Percentiles rank a stretch among this genome's conserved stretches.
phyloP scores from a whole-genome alignment of 2,329 filamentous ascomycete species.

The Fusarium decemcellulare region DNA sequence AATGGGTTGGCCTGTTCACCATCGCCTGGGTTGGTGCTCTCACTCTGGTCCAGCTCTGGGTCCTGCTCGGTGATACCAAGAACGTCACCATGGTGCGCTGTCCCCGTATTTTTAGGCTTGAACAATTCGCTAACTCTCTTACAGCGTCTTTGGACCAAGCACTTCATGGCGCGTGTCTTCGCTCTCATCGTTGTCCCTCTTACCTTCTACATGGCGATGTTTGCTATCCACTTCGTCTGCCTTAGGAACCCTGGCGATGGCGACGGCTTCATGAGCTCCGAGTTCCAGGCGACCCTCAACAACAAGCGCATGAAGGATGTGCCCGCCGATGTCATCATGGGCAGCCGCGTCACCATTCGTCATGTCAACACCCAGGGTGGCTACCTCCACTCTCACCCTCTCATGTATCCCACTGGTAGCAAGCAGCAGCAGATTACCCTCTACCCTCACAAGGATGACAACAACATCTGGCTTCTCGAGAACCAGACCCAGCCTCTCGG shows the following conservation, averaged over 20 bases:
- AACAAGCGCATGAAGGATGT: constrained; percentile 97
- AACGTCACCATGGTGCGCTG: constrained; percentile 79
- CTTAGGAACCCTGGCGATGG: constrained; percentile 96
- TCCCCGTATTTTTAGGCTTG: constrained; percentile 36
- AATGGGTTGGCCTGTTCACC: constrained; percentile 99
- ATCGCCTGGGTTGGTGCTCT: constrained; percentile 97
- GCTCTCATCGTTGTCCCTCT: constrained; percentile 91
- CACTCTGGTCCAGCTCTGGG: constrained; percentile 94
- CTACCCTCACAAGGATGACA: constrained; percentile 99
- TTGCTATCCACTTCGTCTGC: constrained; percentile 95
- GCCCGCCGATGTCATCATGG: constrained; percentile 90
- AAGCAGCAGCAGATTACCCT: constrained; percentile 99
- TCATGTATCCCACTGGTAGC: constrained; percentile 98
- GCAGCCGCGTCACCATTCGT: constrained; percentile 87
- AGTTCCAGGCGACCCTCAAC: constrained; percentile 98
- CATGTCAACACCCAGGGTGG: constrained; percentile 98
- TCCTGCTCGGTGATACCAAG: constrained; percentile 89
- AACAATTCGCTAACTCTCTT: constrained; percentile 29
- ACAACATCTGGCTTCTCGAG: constrained; percentile 94
- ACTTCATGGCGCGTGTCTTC: constrained; percentile 91
- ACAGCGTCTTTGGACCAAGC: constrained; percentile 88
- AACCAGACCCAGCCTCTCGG: constrained; percentile 95
- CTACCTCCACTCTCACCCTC: constrained; percentile 94
- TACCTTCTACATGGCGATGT: constrained; percentile 96
- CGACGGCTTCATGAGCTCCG: constrained; percentile 99